Base-by-base conservation (phyloP, 1,139 yeast species). In the Hemisphaericaspora xylanilytica region DNA sequence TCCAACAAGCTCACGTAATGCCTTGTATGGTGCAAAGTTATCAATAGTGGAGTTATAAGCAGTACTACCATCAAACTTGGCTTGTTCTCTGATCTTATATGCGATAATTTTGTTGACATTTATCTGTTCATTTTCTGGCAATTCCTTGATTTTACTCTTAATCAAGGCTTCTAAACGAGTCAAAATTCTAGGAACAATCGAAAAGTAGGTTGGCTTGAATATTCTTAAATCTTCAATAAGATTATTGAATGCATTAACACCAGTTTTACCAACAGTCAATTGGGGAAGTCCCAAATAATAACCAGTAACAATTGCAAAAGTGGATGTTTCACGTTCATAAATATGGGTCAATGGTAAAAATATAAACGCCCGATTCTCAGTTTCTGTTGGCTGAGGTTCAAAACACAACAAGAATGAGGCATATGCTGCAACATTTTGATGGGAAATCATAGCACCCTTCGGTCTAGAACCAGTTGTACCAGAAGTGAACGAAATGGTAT, bases 401-500 rank as follows among this genome's bases (percentile, higher is more conserved):
- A 36, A 43, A 11, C 48, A 36, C 10, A 42, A 39, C 5, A 59
- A 44, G 42, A 56, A 57, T 2, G 59, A 58, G 16, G 72, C 50
- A 4, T 76, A 78, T 6, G 83, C 68, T 3, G 75, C 63, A 2
- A 78, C 70, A 43, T 65, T 66, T 21, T 60, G 59, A 37, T 82
- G 87, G 3, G 77, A 63, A 44, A 81, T 56, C 37, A 75, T 72
- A 6, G 79, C 88, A 32, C 88, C 88, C 57, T 82, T 82, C 15
- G 88, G 88, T 39, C 64, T 57, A 9, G 64, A 41, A 7, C 86
- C 86, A 5, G 88, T 81, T 17, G 89, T 80, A 8, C 89, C 88
- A 9, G 86, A 79, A 10, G 92, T 84, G 60, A 82, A 84, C 16
- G 83, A 79, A 46, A 84, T 76, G 33, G 89, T 81, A 48, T 77